Base-by-base conservation (phyloP, 139 green algal genomes). In the Pleodorina starrii region DNA sequence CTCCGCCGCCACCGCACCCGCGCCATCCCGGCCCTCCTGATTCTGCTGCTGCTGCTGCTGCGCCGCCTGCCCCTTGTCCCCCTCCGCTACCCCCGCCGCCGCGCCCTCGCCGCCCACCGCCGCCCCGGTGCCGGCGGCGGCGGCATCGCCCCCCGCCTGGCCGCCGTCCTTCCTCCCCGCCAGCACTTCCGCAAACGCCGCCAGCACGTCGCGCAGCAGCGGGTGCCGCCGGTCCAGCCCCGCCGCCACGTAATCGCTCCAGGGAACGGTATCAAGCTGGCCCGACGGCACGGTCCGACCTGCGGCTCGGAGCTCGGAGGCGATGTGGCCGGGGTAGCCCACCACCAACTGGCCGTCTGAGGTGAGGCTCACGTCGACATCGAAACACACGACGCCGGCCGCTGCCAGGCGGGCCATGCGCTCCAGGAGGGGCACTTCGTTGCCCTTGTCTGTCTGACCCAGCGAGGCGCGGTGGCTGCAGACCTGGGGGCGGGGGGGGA, bases 271-370 rank as follows among this genome's bases (percentile, higher is more conserved):
- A 25, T 85, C 78, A 32, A 84, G 77, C 35, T 51, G 50, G 35
- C 50, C 77, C 5, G 36, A 5, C 36, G 27, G 36, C 23, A 74
- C 78, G 36, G 27, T 16, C 38, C 54, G 54, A 23, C 78, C 78
- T 5, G 78, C 78, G 36, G 54, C 17, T 0, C 59, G 54, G 46
- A 85, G 78, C 78, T 73, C 78, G 2, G 36, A 25, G 25, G 23
- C 78, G 0, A 85, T 74, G 27, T 85, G 78, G 44, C 2, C 12
- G 0, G 51, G 51, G 38, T 85, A 54, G 21, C 78, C 78, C 35
- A 85, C 78, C 11, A 85, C 78, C 50, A 85, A 54, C 36, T 85
- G 42, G 54, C 78, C 78, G 54, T 85, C 78, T 9, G 78, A 32
- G 35, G 78, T 74, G 11, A 38, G 10, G 38, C 38, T 60, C 23